Base-by-base conservation (phyloP, 148 eudicot genomes). In the Rhododendron ovatum region DNA sequence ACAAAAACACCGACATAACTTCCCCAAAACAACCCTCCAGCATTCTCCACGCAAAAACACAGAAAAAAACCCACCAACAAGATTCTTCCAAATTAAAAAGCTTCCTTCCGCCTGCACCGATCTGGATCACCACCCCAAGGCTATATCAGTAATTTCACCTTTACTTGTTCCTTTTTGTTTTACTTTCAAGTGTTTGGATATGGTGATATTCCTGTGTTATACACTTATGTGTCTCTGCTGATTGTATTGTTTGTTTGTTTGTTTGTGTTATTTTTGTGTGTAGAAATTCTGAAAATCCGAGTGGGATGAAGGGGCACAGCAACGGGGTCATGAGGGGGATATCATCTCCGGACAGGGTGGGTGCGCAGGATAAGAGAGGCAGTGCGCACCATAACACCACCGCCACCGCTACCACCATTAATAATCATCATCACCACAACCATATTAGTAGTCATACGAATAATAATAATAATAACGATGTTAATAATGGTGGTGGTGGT, bases 241-340 rank as follows among this genome's bases (percentile, higher is more conserved):
- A 80, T 48, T 74, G 20, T 83, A 5, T 83, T 39, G 4, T 39
- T 41, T 41, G 45, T 41, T 39, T 80, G 30, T 7, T 63, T 57
- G 4, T 77, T 33, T 20, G 14, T 20, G 59, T 18, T 57, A 1
- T 57, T 20, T 57, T 5, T 59, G 5, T 18, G 83, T 78, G 50
- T 84, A 95, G 98, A 92, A 95, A 93, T 89, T 88, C 98, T 39
- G 98, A 96, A 63, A 86, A 84, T 83, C 88, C 91, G 87, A 78
- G 90, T 87, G 95, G 89, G 39, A 96, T 96, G 98, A 96, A 93
- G 87, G 94, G 87, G 87, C 91, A 90, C n/a, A 87, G 87, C 85
- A 88, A 91, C 86, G 96, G 93, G 8, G 89, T 89, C 33, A 88
- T 89, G 39, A 88, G 89, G 86, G 93, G 91, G 74, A 57, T 94